A percentile compares a stretch with the other conserved stretches of the same genome.
phyloP scores from a whole-genome alignment of 495 filamentous ascomycete genomes.

The Apodospora peruviana region DNA sequence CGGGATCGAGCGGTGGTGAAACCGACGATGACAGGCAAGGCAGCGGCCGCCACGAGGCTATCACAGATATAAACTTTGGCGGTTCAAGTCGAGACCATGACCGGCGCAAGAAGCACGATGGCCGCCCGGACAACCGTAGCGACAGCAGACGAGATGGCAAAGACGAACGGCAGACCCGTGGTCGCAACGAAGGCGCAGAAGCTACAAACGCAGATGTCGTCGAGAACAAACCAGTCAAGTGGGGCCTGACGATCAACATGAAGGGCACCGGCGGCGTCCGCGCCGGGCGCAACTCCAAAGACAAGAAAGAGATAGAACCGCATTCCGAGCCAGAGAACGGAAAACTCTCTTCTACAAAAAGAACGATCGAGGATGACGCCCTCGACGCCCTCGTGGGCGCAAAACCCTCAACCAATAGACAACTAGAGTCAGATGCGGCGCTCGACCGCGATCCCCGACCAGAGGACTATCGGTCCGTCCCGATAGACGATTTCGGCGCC shows the following conservation, averaged over 20 bases:
- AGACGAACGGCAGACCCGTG: neutral
- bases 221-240: constrained; percentile 32
- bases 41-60: constrained; percentile 23
- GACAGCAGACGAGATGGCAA: neutral
- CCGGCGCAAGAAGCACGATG: neutral
- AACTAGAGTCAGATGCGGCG: too few species aligned
- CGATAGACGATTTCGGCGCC: constrained; percentile 90
- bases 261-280: constrained; percentile 7
- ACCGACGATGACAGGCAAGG: neutral
- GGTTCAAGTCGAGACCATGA: neutral
- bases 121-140: neutral
- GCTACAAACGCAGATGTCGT: constrained; percentile 1
- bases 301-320: neutral
- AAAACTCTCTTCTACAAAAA: neutral
- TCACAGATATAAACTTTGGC: constrained; percentile 24
- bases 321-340: constrained; percentile 13
- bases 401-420: constrained; percentile 19
- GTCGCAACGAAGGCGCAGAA: neutral
- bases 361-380: constrained; percentile 69
- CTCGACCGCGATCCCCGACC: constrained; percentile 70
- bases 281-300: neutral
- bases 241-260: constrained; percentile 39
- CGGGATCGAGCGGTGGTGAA: constrained; percentile 19
- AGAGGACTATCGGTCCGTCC: constrained; percentile 80
- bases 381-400: constrained; percentile 70